Evolutionary conservation across 2,329 filamentous ascomycete species (phyloP), one percentile per base, ranked within the genome.

Genomic region (Pyricularia sp.): DNA sequence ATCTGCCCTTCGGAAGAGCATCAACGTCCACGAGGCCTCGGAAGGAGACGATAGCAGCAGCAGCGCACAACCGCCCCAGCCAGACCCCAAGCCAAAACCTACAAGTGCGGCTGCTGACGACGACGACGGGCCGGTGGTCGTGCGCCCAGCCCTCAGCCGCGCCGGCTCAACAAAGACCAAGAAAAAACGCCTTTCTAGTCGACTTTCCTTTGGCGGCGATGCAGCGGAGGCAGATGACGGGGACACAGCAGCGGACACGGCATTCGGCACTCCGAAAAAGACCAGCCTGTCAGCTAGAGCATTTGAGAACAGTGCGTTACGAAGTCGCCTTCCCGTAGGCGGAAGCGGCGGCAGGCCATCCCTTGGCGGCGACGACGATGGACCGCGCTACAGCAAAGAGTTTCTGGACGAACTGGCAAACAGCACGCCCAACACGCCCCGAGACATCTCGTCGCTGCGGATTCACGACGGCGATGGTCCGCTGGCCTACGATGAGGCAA

Each of bases 331-430:
- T 70, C 80, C 67, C 75, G 24, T 64, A 28, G 62, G 49, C 66
- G 65, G 22, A 72, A 79, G n/a, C 24, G 55, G 6, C 3, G 26
- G 55, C 13, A 77, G 79, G 2, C 74, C 90, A 0, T 85, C 85
- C 0, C 74, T 85, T 0, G 78, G 80, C 6, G 82, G 86, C 16
- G 77, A 76, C 12, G 85, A 88, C 19, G 87, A 88, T 63, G 81
- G 88, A 49, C 92, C 91, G 0, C 88, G 79, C 66, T 97, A 99
- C 74, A 96, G 84, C 78, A 90, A 89, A 71, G 91, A 96, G 70
- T 91, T 93, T 69, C 81, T 99, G 24, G 87, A 90, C 40, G 91
- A 96, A 73, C 81, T 99, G 16, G 90, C 91, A 68, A 89, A 87
- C 66, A 92, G 90, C 13, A 97, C 93, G 0, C 92, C 91, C 0